Conservation (phyloP, 140 eudicot species). For the Anethum foeniculum region DNA sequence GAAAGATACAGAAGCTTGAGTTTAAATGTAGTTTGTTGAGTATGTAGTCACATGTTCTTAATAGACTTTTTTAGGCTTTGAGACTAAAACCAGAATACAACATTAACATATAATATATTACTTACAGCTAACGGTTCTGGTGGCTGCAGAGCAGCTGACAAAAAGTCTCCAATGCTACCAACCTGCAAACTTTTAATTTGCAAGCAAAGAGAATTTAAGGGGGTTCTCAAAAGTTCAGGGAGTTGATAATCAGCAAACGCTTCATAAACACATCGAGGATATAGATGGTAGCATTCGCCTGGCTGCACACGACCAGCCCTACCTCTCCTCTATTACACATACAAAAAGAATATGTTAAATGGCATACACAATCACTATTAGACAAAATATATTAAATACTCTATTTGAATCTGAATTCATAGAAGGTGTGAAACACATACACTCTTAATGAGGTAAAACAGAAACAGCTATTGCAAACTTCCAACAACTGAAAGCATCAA, state of each 20-base stretch:
- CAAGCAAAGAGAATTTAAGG: conserved; percentile 93
- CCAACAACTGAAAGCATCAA: background rate
- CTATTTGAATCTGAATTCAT: background rate
- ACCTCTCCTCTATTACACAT: conserved; percentile 76
- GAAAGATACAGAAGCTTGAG: background rate
- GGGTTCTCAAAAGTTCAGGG: conserved; percentile 95
- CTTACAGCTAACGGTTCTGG: conserved; percentile 85
- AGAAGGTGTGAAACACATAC: background rate
- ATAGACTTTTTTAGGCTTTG: background rate
- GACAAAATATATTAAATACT: background rate
- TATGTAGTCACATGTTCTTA: background rate
- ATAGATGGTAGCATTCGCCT: conserved; percentile 96
- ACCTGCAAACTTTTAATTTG: conserved; percentile 96
- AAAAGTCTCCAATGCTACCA: conserved; percentile 80
- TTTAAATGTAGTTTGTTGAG: background rate
- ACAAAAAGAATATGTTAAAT: conserved; percentile 9
- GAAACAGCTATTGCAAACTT: background rate
- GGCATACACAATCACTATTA: background rate
- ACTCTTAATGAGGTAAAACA: background rate
- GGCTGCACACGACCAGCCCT: conserved; percentile 99
- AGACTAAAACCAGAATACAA: background rate
- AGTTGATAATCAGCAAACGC: conserved; percentile 93
- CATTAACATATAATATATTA: background rate
- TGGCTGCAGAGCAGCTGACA: conserved; percentile 93
- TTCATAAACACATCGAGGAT: conserved; percentile 88